These are phyloP conservation scores for Stylonectria norvegica DNA, from an alignment of 2,329 filamentous ascomycete genomes.

Conservation along the genomic window DNA sequence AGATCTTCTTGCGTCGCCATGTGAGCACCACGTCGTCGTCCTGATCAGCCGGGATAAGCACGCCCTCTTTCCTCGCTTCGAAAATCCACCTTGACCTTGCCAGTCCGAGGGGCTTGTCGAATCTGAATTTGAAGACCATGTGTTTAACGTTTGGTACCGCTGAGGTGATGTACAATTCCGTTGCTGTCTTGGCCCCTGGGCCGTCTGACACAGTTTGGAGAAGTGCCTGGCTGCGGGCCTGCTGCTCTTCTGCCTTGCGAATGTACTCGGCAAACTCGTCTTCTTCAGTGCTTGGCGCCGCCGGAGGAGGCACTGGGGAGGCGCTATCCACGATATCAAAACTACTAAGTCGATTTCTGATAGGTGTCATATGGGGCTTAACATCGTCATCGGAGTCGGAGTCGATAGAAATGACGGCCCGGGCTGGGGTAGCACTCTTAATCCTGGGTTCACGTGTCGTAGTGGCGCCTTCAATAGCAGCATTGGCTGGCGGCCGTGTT, in stretches of 20 bases:
- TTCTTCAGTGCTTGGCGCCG: constrained; percentile 27
- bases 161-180: constrained; percentile 54
- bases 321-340: constrained; percentile 10
- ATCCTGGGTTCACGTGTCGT: constrained; percentile 10
- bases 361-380: neutral
- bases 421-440: constrained; percentile 2
- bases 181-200: constrained; percentile 19
- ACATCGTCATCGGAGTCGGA: constrained; percentile 29
- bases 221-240: constrained; percentile 26
- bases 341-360: constrained; percentile 10
- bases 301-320: constrained; percentile 6
- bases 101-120: constrained; percentile 64
- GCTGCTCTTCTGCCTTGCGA: constrained; percentile 37
- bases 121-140: constrained; percentile 54
- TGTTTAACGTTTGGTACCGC: constrained; percentile 57
- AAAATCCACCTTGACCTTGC: constrained; percentile 68
- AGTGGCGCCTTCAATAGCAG: too few species aligned
- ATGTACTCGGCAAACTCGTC: constrained; percentile 47
- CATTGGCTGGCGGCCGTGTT: too few species aligned
- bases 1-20: constrained; percentile 71
- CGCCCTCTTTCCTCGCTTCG: constrained; percentile 48
- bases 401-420: constrained; percentile 30
- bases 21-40: constrained; percentile 67
- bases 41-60: constrained; percentile 37
- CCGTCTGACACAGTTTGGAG: constrained; percentile 12